Evolutionary conservation across 2,329 filamentous ascomycete genomes (phyloP).

Genomic region (Ascochyta rabiei): DNA sequence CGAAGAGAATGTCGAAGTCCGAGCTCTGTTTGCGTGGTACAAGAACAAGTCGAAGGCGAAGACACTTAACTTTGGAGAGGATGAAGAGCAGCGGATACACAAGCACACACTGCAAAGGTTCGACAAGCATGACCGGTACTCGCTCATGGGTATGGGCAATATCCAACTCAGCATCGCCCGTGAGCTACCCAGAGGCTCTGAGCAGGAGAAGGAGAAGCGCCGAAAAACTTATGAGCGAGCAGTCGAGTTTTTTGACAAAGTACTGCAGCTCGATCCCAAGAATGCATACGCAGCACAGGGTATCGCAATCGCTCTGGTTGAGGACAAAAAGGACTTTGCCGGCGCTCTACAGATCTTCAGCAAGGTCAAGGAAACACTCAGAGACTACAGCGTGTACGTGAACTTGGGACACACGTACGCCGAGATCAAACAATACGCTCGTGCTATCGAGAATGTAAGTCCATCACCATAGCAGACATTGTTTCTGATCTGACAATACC

Average conservation of each 20-base stretch:
- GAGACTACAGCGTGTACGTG: conserved; percentile 85
- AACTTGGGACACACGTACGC: conserved; percentile 94
- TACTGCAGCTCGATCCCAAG: conserved; percentile 88
- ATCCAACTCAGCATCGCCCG: conserved; percentile 85
- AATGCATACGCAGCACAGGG: conserved; percentile 97
- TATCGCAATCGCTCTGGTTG: conserved; percentile 89
- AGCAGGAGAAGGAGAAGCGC: conserved; percentile 88
- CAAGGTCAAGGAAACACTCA: conserved; percentile 87
- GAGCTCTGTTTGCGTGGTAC: conserved; percentile 94
- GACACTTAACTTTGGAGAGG: conserved; percentile 79
- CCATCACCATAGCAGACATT: background rate
- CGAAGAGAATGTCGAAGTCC: conserved; percentile 85
- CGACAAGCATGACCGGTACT: conserved; percentile 98
- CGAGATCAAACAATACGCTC: conserved; percentile 86
- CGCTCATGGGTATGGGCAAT: conserved; percentile 96
- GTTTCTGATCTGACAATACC: conserved; percentile 17
- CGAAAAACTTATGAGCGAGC: conserved; percentile 86
- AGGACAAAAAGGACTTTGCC: conserved; percentile 90
- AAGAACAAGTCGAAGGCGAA: conserved; percentile 87
- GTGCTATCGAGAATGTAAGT: conserved; percentile 81
- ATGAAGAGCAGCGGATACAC: conserved; percentile 90
- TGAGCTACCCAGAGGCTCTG: conserved; percentile 91
- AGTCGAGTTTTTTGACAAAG: conserved; percentile 98
- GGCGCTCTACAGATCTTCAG: conserved; percentile 85
- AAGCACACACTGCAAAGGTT: conserved; percentile 89